Percentiles rank a stretch among this genome's conserved stretches.
Conservation (phyloP, 2,329 filamentous ascomycete genomes). For the Ascochyta lentis region DNA sequence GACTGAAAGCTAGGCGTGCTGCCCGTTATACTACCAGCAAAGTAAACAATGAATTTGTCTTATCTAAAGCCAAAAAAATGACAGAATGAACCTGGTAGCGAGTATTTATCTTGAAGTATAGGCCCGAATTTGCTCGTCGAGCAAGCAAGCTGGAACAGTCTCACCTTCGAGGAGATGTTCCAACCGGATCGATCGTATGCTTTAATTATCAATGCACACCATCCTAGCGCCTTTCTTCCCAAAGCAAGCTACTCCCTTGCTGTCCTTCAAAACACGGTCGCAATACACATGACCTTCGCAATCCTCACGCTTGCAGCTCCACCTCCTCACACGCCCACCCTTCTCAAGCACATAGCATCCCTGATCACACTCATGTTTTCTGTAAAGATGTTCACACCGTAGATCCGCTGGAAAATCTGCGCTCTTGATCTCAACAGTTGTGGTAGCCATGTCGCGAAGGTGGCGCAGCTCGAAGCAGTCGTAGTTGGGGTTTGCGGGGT, state of each 20-base stretch:
- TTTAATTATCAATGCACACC: slow-evolving; percentile 25
- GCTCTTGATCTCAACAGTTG: slow-evolving; percentile 20
- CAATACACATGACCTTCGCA: slow-evolving; percentile 40
- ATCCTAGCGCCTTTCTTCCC: slow-evolving; percentile 37
- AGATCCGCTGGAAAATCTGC: slow-evolving; percentile 24
- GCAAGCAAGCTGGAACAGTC: too few relatives aligned
- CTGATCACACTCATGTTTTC: slow-evolving; percentile 16
- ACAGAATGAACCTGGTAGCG: too few relatives aligned
- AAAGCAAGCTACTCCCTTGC: slow-evolving; percentile 30
- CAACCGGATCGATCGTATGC: too few relatives aligned
- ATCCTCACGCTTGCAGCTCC: slow-evolving; percentile 25
- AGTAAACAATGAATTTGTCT: too few relatives aligned
- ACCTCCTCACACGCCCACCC: slow-evolving; percentile 21
- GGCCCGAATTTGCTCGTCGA: too few relatives aligned
- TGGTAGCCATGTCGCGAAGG: slow-evolving; percentile 24
- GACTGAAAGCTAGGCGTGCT: too few relatives aligned
- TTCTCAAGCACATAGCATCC: slow-evolving; percentile 41
- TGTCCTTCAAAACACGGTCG: slow-evolving; percentile 22
- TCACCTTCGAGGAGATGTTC: too few relatives aligned
- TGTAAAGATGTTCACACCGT: slow-evolving; percentile 32
- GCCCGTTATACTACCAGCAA: too few relatives aligned
- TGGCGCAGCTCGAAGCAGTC: slow-evolving; percentile 22
- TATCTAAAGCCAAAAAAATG: too few relatives aligned
- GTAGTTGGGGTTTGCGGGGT: slow-evolving; percentile 20
- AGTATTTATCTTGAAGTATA: too few relatives aligned